Percentiles rank a stretch among this genome's conserved stretches.
Conservation (phyloP, 495 filamentous ascomycete genomes). For the Chlorociboria aeruginascens region DNA sequence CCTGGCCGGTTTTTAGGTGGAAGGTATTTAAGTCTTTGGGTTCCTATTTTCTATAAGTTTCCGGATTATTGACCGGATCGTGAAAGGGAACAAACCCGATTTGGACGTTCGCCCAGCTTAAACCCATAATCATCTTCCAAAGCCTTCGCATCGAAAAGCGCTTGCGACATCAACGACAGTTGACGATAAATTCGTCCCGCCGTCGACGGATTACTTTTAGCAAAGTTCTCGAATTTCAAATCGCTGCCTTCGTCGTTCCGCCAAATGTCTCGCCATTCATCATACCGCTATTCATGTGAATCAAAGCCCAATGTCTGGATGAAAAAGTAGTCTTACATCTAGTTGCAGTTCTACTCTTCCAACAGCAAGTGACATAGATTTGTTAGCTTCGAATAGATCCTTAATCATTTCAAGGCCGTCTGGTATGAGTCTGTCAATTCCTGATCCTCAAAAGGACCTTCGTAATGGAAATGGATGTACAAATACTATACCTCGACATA, state of each 20-base stretch:
- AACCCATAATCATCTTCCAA: conserved; percentile 17
- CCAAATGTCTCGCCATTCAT: conserved; percentile 20
- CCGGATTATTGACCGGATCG: background rate
- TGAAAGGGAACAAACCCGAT: conserved; percentile 4
- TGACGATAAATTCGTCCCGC: conserved; percentile 9
- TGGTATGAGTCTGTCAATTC: background rate
- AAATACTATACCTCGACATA: conserved; percentile 17
- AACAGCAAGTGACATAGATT: conserved; percentile 9
- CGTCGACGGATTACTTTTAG: conserved; percentile 9
- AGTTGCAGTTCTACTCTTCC: conserved; percentile 16
- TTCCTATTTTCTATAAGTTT: conserved; percentile 8
- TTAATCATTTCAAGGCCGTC: conserved; percentile 17
- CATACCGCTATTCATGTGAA: conserved; percentile 13
- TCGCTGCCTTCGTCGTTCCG: conserved; percentile 14
- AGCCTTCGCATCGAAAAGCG: conserved; percentile 12
- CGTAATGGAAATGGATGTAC: background rate
- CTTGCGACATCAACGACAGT: conserved; percentile 12
- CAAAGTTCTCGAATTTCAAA: conserved; percentile 12
- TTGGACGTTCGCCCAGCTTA: conserved; percentile 6
- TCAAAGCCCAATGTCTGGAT: background rate
- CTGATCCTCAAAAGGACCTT: background rate
- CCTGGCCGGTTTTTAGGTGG: conserved; percentile 7
- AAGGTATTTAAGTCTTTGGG: conserved; percentile 15
- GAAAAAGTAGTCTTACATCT: conserved; percentile 10
- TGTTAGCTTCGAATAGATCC: conserved; percentile 14